Conservation (phyloP, 1,284 basidiomycete genomes). For the Heterobasidion irregulare region DNA sequence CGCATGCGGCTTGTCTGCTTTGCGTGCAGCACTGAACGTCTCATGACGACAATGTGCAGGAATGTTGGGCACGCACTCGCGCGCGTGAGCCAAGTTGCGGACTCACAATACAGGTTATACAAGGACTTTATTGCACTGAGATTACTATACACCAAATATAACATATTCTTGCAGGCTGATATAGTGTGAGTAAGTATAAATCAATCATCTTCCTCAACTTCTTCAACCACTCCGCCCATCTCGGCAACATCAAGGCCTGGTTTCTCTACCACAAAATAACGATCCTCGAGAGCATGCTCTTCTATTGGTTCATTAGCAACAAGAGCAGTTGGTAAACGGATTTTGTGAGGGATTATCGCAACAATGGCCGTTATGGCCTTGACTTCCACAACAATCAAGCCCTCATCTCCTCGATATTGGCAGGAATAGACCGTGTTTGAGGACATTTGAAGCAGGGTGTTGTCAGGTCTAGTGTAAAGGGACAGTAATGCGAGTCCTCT, state of each 20-base stretch:
- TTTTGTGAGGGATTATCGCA: constrained; percentile 2
- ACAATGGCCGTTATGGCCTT: constrained; percentile 1
- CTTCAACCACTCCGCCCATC: neutral
- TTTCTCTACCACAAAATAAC: constrained; percentile 1
- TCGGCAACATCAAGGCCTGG: neutral
- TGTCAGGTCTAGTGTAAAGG: neutral
- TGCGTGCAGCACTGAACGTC: too few species aligned
- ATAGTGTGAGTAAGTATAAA: too few species aligned
- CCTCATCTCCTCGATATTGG: neutral
- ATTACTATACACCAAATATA: too few species aligned
- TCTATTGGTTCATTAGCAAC: neutral
- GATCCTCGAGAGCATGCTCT: neutral
- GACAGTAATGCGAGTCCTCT: constrained; percentile 3
- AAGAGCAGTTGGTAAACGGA: neutral
- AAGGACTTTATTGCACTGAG: too few species aligned
- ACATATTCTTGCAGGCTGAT: too few species aligned
- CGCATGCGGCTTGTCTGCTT: too few species aligned
- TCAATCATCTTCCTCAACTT: neutral
- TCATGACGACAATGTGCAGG: too few species aligned
- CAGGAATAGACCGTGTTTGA: neutral
- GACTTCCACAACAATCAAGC: neutral
- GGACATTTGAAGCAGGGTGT: neutral
- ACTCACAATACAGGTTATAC: too few species aligned
- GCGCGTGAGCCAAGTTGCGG: too few species aligned
- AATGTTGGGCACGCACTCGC: too few species aligned